Base-by-base conservation (phyloP, 345 rosid genomes). In the Populus simonii region DNA sequence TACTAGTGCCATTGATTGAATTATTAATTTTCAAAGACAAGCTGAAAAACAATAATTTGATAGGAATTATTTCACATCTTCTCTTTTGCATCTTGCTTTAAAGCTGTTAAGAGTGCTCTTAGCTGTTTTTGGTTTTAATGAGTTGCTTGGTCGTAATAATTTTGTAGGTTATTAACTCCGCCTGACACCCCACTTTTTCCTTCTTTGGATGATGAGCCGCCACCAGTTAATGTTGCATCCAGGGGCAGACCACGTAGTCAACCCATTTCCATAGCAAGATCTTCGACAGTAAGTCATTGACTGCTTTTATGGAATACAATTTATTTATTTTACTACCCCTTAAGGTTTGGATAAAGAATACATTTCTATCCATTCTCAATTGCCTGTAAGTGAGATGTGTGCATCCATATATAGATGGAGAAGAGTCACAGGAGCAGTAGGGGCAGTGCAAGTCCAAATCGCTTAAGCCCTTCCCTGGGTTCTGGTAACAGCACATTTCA, bases 141-240 rank as follows among this genome's bases (percentile, higher is more conserved):
- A 72, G 78, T 72, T 83, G 74, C 79, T 36, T 43, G 76, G 57
- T 83, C 57, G 51, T 88, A 53, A 71, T 82, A 74, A 82, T 80
- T 80, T 86, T 80, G 76, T 85, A 96, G 99, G 99, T 89, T 96
- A 78, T 83, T 93, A 88, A 93, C 98, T 84, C 98, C 99, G 73
- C 99, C 99, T 0, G 98, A 96, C 67, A 92, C 99, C 65, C 99
- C 99, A 5, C 97, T 96, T 76, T 96, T 96, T 84, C 95, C 90
- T 75, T 93, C 95, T 1, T 74, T 96, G 94, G 98, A 96, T 65
- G 97, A 96, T 75, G 95, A 91, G 71, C 92, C 92, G 9, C 87
- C 82, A 18, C 82, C 88, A 71, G 86, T 85, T 74, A 88, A 80
- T 88, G 85, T 81, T 86, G 79, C 80, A 38, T 79, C 85, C 39